Conservation (phyloP, 169 alveolate species). For the Pseudocohnilembus persalinus region DNA sequence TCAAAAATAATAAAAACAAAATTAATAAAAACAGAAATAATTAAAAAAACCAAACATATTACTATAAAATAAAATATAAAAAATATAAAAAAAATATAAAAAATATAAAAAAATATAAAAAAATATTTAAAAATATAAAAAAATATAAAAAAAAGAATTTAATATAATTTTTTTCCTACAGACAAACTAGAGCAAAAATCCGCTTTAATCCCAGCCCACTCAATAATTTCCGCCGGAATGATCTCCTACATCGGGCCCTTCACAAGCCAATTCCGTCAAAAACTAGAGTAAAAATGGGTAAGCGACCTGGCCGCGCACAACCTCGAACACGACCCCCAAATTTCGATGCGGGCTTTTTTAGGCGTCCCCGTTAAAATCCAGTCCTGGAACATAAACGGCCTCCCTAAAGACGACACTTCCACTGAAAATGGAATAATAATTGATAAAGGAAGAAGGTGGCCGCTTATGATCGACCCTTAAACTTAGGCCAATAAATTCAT, state of each 20-base stretch:
- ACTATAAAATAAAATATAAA: too few species aligned
- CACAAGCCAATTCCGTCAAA: constrained; percentile 87
- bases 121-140: too few species aligned
- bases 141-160: too few species aligned
- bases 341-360: constrained; percentile 75
- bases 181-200: constrained; percentile 58
- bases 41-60: too few species aligned
- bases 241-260: constrained; percentile 93
- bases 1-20: too few species aligned
- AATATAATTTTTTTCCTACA: too few species aligned
- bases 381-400: constrained; percentile 88
- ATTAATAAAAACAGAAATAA: too few species aligned
- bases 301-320: constrained; percentile 61
- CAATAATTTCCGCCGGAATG: constrained; percentile 91
- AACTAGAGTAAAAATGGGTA: constrained; percentile 85
- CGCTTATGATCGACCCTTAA: constrained; percentile 94
- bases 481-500: constrained; percentile 90
- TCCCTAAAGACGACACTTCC: constrained; percentile 90
- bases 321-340: constrained; percentile 74
- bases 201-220: constrained; percentile 89
- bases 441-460: constrained; percentile 91
- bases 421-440: constrained; percentile 92
- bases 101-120: too few species aligned
- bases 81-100: too few species aligned
- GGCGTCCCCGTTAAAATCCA: constrained; percentile 90